These are phyloP conservation scores for Nannochloris sp. DNA, from an alignment of 139 green algal species.

Conservation along the genomic window DNA sequence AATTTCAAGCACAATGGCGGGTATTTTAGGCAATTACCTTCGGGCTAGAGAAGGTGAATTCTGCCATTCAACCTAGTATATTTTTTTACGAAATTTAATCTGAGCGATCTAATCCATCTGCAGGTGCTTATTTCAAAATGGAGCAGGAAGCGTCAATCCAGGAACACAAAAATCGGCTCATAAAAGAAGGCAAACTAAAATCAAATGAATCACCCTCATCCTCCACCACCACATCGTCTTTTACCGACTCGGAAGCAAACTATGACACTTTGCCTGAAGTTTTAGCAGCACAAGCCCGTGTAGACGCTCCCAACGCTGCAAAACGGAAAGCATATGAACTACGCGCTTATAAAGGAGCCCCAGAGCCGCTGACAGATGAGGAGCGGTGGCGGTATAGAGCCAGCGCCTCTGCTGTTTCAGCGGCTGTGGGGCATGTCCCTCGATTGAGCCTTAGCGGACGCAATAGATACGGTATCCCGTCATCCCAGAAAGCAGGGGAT, in stretches of 20 bases:
- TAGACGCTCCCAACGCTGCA: slow-evolving; percentile 30
- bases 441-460: slow-evolving; percentile 21
- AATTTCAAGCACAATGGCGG: not conserved
- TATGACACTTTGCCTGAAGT: slow-evolving; percentile 42
- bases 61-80: not conserved
- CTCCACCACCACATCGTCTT: slow-evolving; percentile 6
- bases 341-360: slow-evolving; percentile 20
- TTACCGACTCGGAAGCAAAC: not conserved
- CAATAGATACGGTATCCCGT: not conserved
- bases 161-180: slow-evolving; percentile 17
- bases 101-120: not conserved
- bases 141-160: slow-evolving; percentile 40
- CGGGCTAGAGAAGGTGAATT: not conserved
- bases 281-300: slow-evolving; percentile 29
- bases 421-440: slow-evolving; percentile 32
- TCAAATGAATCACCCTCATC: slow-evolving; percentile 4
- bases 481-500: not conserved
- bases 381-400: slow-evolving; percentile 25
- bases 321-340: not conserved
- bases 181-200: slow-evolving; percentile 30
- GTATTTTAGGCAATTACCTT: not conserved
- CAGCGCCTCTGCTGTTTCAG: slow-evolving; percentile 10
- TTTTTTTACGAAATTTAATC: not conserved
- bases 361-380: slow-evolving; percentile 13
- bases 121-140: slow-evolving; percentile 31